phyloP scores from a whole-genome alignment of 495 filamentous ascomycete genomes.

The Penicillium goetzii region DNA sequence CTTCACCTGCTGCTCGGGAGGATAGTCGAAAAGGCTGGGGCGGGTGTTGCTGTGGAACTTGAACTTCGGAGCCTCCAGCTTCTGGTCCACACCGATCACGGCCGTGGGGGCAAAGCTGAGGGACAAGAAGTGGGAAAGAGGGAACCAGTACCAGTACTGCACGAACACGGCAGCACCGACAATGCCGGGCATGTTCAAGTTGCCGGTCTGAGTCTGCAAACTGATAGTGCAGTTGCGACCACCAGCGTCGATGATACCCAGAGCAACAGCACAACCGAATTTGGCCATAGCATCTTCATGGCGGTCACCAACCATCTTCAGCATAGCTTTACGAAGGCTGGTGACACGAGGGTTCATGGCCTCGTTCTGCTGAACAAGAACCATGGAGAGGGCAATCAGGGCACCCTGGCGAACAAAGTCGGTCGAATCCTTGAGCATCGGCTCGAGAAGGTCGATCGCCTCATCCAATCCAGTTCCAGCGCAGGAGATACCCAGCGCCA shows the following conservation, averaged over 20 bases:
- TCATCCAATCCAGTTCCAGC: conserved; percentile 96
- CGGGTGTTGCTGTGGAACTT: conserved; percentile 94
- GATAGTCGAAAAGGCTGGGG: conserved; percentile 96
- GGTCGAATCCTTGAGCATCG: conserved; percentile 99
- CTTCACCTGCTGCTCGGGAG: conserved; percentile 93
- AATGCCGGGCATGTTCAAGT: conserved; percentile 95
- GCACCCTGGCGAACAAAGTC: conserved; percentile 99
- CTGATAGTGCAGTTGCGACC: conserved; percentile 98
- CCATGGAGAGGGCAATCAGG: conserved; percentile 94
- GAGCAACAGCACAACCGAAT: conserved; percentile 89
- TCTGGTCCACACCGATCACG: conserved; percentile 90
- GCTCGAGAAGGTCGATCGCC: conserved; percentile 94
- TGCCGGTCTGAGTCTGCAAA: conserved; percentile 95
- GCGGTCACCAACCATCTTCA: conserved; percentile 89
- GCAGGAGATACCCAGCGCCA: conserved; percentile 97
- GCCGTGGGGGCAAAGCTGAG: conserved; percentile 92
- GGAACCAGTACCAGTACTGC: conserved; percentile 99
- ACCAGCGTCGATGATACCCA: conserved; percentile 98
- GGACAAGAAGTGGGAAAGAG: conserved; percentile 94
- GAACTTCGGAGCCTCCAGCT: conserved; percentile 92
- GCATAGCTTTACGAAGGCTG: conserved; percentile 78
- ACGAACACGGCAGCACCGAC: conserved; percentile 98
- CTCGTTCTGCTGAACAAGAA: conserved; percentile 96
- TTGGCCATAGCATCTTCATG: conserved; percentile 99
- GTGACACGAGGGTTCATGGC: conserved; percentile 90